A percentile compares a stretch with the other conserved stretches of the same genome.
phyloP scores from a whole-genome alignment of 164 flowering plant species.

The Warburgia ugandensis region DNA sequence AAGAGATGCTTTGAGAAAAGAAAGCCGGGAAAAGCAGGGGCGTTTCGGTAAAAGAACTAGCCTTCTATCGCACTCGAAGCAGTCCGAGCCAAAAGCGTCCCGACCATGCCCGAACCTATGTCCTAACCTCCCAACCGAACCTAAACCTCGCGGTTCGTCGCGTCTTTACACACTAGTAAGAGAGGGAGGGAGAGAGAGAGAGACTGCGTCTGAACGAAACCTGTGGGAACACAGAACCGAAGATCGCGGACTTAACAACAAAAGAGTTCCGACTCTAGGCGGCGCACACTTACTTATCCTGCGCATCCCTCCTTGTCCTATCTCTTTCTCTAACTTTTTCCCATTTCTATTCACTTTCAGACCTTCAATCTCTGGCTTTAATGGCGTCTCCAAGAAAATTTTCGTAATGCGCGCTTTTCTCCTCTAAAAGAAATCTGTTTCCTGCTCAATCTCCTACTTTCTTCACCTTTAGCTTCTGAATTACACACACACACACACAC shows the following conservation, averaged over 20 bases:
- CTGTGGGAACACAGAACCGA: slow-evolving; percentile 14
- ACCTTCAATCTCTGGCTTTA: not conserved
- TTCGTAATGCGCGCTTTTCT: not conserved
- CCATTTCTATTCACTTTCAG: not conserved
- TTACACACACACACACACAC: not conserved
- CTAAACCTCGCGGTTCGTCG: slow-evolving; percentile 6
- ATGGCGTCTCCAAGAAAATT: not conserved
- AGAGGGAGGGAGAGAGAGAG: slow-evolving; percentile 1
- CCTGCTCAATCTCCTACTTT: not conserved
- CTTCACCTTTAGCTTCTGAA: not conserved
- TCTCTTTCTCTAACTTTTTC: not conserved
- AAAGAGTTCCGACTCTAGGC: slow-evolving; percentile 6
- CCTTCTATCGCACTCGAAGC: not conserved
- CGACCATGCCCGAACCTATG: not conserved
- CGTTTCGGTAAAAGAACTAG: not conserved
- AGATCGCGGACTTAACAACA: slow-evolving; percentile 18
- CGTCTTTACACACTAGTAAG: not conserved
- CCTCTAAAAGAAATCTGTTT: not conserved
- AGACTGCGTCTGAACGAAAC: slow-evolving; percentile 5
- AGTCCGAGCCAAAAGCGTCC: not conserved
- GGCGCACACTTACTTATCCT: slow-evolving; percentile 9
- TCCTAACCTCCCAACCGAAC: slow-evolving; percentile 5
- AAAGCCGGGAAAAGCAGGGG: slow-evolving; percentile 7
- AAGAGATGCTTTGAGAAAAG: no score
- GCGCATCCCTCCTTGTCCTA: not conserved